These are phyloP conservation scores for Perkinsus chesapeaki DNA, from an alignment of 169 alveolate genomes.

Conservation along the genomic window DNA sequence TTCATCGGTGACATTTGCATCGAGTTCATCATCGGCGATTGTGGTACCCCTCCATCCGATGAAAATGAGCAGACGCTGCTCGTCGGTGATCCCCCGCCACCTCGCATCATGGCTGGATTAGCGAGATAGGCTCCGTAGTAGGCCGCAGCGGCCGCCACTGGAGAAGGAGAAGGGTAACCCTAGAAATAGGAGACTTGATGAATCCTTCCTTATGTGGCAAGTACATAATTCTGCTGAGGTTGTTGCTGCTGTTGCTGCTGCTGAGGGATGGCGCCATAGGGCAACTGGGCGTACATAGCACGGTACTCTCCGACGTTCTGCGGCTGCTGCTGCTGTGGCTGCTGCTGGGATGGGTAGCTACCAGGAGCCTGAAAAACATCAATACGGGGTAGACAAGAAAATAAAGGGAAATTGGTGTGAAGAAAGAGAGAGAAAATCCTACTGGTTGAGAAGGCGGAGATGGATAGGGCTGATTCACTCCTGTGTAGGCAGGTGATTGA, in stretches of 20 bases:
- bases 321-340: background rate
- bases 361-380: background rate
- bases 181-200: background rate
- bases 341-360: background rate
- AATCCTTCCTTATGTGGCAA: too few species aligned
- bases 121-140: background rate
- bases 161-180: background rate
- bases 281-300: background rate
- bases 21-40: background rate
- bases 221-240: too few species aligned
- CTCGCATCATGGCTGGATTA: background rate
- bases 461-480: background rate
- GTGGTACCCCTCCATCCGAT: background rate
- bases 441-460: background rate
- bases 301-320: background rate
- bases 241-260: background rate
- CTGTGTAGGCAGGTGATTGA: background rate
- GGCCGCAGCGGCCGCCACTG: slow-evolving; percentile 5
- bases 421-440: background rate
- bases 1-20: background rate
- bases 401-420: background rate
- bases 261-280: background rate
- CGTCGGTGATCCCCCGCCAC: background rate
- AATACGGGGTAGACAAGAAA: background rate
- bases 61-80: background rate